Evolutionary conservation across 169 alveolate species (phyloP), one percentile per base, ranked within the genome.

Genomic region (Amoebophrya sp.): DNA sequence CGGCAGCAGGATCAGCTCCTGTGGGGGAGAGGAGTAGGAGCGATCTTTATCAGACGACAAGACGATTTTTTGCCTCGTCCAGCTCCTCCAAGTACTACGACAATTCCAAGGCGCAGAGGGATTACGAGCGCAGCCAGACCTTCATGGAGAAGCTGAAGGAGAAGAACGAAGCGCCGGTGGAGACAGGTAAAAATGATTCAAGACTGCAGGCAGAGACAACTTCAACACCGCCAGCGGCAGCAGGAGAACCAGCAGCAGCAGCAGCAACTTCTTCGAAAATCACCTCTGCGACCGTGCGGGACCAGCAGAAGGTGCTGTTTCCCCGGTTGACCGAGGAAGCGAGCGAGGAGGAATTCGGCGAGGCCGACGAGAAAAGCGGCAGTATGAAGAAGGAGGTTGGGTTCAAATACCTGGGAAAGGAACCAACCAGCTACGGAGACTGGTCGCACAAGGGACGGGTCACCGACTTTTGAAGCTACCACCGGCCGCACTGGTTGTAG

Each of bases 271-370:
- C n/a, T 47, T 12, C 66, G 66, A 18, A n/a, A 25, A 25, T 66
- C 10, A 66, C 83, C 83, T 7, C 83, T 12, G 83, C 83, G 29
- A 66, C 83, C 32, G 35, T 66, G 83, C 83, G 83, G 0, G 83
- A 66, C 39, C 83, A 66, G 35, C 83, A 66, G 35, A 66, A 66
- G 18, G 83, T 66, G 83, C 83, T 66, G 0, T 66, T 66, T 66
- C 83, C 83, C 7, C 12, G 83, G 29, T 66, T 66, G 83, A 66
- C 83, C 10, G 83, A 66, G 83, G 83, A 66, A 66, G 83, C 83
- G 38, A n/a, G 83, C 1, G 83, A 66, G 35, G 83, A 7, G 38
- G 83, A 66, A 7, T 66, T 66, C 32, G 83, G 18, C 10, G 83
- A 66, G 35, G 83, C 18, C 83, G 83, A 25, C 35, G 83, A 3